Evolutionary conservation across 305 asterid genomes (phyloP), one percentile per base, ranked within the genome.

Genomic region (Fraxinus baroniana): DNA sequence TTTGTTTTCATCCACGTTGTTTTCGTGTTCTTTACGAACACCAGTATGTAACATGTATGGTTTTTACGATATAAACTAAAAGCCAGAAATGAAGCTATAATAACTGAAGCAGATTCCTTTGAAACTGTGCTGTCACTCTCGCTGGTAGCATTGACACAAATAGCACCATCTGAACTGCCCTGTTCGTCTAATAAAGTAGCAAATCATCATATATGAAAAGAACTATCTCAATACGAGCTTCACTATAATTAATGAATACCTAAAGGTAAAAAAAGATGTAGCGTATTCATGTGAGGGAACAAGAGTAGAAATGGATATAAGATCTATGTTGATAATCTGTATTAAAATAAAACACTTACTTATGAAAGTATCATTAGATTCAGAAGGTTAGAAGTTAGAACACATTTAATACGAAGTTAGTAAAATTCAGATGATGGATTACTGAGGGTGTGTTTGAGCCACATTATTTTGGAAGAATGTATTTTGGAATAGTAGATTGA

Each of bases 1-100:
- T 37, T 22, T 84, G 74, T 52, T 78, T 52, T 75, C 28, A 73
- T 49, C 72, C 79, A 24, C 49, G 76, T 30, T 46, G 5, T 46
- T 22, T 44, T 12, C 49, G 4, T n/a, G 18, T 77, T 41, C 3
- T 75, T 68, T 74, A 0, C 18, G 41, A 33, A 46, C 30, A 46
- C 36, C 52, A 17, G 24, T 52, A 52, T 52, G 64, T 17, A 52
- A 52, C 9, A 5, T 1, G 24, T 52, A 18, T 52, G 64, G 5
- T 52, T 17, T 52, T 17, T 52, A 52, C 20, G 2, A 17, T 4
- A 52, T 52, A 52, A 52, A 52, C 64, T 52, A 52, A 52, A 17
- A 52, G 64, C 8, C 24, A 17, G 24, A 52, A 17, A 52, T 52
- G 64, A 52, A 52, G 9, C 64, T 52, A 17, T 17, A 52, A 52